phyloP scores from a whole-genome alignment of 176 grass and related monocot genomes.

The Cocos nucifera region DNA sequence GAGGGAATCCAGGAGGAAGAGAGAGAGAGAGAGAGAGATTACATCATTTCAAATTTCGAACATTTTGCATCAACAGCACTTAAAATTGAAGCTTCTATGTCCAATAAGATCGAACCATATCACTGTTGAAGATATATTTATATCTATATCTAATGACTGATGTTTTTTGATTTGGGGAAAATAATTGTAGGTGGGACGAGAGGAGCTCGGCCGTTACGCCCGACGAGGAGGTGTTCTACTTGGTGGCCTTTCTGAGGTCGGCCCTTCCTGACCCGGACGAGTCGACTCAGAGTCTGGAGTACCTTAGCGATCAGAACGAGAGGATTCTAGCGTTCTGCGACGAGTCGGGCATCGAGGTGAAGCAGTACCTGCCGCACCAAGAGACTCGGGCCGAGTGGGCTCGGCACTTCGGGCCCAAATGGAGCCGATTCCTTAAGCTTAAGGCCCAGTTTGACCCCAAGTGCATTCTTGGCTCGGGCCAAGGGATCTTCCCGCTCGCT shows the following conservation, averaged over 20 bases:
- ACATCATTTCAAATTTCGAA: not conserved
- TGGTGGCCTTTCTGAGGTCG: constrained; percentile 82
- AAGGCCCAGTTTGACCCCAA: constrained; percentile 63
- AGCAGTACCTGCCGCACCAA: constrained; percentile 84
- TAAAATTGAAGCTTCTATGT: no score
- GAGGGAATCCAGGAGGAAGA: not conserved
- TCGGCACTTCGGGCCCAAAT: constrained; percentile 59
- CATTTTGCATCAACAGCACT: no score
- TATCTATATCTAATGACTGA: no score
- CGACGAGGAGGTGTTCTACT: constrained; percentile 88
- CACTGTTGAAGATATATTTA: no score
- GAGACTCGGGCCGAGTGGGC: constrained; percentile 50
- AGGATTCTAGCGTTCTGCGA: constrained; percentile 63
- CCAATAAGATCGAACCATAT: no score
- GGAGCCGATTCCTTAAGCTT: constrained; percentile 37
- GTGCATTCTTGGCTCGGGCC: constrained; percentile 53
- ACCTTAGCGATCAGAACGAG: constrained; percentile 59
- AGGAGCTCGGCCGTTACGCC: constrained; percentile 76
- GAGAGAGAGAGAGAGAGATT: not conserved
- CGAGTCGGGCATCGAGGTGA: constrained; percentile 38
- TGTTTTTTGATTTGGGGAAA: no score
- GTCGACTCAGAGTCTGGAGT: constrained; percentile 33
- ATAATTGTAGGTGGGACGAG: constrained; percentile 58
- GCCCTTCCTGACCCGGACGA: constrained; percentile 42
- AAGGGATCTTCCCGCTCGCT: constrained; percentile 57